Percentiles rank a stretch among this genome's conserved stretches.
phyloP scores from a whole-genome alignment of 1,284 basidiomycete species.

The Gomphus bonarii region DNA sequence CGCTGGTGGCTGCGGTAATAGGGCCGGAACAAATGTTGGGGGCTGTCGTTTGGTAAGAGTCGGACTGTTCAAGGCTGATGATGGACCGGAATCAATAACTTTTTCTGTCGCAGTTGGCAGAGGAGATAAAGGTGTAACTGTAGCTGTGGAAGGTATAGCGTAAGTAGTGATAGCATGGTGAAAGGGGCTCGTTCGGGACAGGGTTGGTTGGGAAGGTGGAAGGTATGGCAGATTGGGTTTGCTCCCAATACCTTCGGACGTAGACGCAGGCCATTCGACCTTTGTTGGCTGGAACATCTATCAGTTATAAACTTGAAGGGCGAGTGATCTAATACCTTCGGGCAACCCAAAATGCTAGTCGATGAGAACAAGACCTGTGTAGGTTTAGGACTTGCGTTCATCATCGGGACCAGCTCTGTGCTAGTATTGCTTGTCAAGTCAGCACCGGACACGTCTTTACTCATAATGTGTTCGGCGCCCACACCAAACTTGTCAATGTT shows the following conservation, averaged over 20 bases:
- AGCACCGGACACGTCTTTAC: neutral
- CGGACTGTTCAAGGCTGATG: neutral
- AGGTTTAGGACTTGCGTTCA: neutral
- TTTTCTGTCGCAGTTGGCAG: neutral
- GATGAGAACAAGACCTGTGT: neutral
- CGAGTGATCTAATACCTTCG: neutral
- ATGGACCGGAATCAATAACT: too few relatives aligned
- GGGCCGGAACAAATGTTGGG: neutral
- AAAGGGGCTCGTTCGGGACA: neutral
- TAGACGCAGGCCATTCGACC: neutral
- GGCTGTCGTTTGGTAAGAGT: neutral
- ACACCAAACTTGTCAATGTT: neutral
- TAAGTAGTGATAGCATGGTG: neutral
- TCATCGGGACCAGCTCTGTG: too few relatives aligned
- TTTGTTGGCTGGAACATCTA: neutral
- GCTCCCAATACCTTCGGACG: neutral
- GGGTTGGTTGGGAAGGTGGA: neutral
- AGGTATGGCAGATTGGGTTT: neutral
- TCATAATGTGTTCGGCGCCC: neutral
- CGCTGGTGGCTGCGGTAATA: neutral
- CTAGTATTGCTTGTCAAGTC: neutral
- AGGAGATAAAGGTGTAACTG: neutral
- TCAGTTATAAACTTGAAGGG: neutral
- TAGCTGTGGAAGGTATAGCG: neutral
- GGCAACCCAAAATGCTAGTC: neutral